These are phyloP conservation scores for Boletus reticulatus DNA, from an alignment of 768 basidiomycete genomes.

Conservation along the genomic window DNA sequence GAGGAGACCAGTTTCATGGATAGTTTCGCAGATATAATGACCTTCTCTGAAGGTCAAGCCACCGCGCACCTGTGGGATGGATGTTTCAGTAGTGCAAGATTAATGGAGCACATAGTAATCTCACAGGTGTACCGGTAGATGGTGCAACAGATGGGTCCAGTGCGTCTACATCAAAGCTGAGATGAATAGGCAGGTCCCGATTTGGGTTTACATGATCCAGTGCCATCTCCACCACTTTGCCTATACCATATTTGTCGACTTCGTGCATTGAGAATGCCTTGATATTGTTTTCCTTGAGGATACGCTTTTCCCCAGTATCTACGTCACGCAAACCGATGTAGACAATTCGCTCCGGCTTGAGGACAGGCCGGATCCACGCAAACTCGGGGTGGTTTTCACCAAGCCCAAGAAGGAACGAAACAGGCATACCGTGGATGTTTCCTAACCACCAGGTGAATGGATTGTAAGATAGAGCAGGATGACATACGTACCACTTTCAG, in stretches of 20 bases:
- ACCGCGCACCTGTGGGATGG: conserved; percentile 67
- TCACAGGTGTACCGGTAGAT: conserved; percentile 87
- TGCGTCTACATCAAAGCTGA: conserved; percentile 96
- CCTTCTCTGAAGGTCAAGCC: conserved; percentile 96
- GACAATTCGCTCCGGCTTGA: conserved; percentile 78
- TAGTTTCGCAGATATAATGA: conserved; percentile 95
- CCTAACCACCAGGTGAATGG: conserved; percentile 40
- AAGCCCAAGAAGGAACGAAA: conserved; percentile 81
- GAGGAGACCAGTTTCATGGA: conserved; percentile 89
- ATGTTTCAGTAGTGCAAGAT: not conserved
- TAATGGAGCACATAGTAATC: conserved; percentile 15
- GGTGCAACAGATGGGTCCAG: conserved; percentile 96
- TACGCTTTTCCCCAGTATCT: conserved; percentile 83
- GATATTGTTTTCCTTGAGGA: conserved; percentile 77
- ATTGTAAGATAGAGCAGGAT: not conserved
- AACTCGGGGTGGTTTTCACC: conserved; percentile 42
- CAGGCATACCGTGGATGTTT: conserved; percentile 97
- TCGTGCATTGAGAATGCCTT: conserved; percentile 93
- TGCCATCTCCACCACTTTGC: conserved; percentile 95
- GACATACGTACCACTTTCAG: conserved; percentile 57
- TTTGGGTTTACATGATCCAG: conserved; percentile 89
- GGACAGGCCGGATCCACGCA: conserved; percentile 58
- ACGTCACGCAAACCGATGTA: conserved; percentile 97
- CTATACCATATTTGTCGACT: conserved; percentile 85
- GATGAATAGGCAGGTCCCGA: conserved; percentile 82